Conservation (phyloP, 176 grass and related monocot genomes). For the Musa acuminata region DNA sequence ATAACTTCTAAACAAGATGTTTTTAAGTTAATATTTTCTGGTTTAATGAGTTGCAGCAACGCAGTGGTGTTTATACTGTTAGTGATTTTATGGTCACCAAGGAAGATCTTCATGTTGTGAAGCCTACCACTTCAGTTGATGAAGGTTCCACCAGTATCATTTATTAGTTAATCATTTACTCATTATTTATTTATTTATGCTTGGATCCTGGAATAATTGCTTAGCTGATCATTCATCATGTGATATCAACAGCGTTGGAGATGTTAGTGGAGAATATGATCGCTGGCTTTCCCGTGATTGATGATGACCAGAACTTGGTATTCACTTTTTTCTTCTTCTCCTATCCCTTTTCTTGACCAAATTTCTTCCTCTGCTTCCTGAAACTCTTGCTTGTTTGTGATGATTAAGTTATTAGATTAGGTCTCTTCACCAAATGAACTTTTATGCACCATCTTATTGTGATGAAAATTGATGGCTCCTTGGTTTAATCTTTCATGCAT, state of each 20-base stretch:
- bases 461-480: not conserved
- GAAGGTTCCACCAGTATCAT: slow-evolving; percentile 39
- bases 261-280: slow-evolving; percentile 62
- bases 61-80: slow-evolving; percentile 55
- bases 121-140: slow-evolving; percentile 44
- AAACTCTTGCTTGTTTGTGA: not conserved
- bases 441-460: not conserved
- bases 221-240: slow-evolving; percentile 8
- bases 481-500: not conserved
- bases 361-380: not conserved
- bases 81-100: slow-evolving; percentile 71
- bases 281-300: slow-evolving; percentile 72
- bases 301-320: slow-evolving; percentile 67
- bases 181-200: not conserved
- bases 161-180: not conserved
- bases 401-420: not conserved
- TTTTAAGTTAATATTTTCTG: not conserved
- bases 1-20: not conserved
- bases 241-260: slow-evolving; percentile 41
- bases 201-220: not conserved
- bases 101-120: slow-evolving; percentile 50
- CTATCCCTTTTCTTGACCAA: slow-evolving; percentile 6
- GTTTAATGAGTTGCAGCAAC: slow-evolving; percentile 30
- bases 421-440: not conserved
- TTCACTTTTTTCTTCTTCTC: slow-evolving; percentile 9